Base-by-base conservation (phyloP, 495 filamentous ascomycete species). In the Hypoxylon subgilvum region DNA sequence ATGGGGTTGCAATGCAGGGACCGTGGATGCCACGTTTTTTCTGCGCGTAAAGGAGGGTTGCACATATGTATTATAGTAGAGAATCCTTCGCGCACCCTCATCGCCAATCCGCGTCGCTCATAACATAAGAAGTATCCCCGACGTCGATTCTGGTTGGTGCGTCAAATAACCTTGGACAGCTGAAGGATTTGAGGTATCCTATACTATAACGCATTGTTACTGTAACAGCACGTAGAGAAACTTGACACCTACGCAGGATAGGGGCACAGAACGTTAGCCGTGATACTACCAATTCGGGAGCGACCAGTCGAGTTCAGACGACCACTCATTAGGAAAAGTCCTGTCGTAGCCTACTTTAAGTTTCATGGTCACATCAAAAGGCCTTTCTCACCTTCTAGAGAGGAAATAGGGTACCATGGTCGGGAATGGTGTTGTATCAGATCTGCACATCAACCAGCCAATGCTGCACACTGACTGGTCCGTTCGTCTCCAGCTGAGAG, bases 21-120 rank as follows among this genome's bases (percentile, higher is more conserved):
- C 55, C 54, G 31, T 54, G 61, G 61, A 58, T 54, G 61, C 61
- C 61, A 64, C 61, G 61, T 64, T 64, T 64, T 63, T 48, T 52
- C 22, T 43, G 21, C 14, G 23, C 32, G 31, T 39, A 42, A 48
- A 16, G 54, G 61, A 64, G 61, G 61, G 61, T 64, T 45, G 54
- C 49, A 64, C 54, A 47, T 28, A n/a, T n/a, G n/a, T n/a, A n/a
- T n/a, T n/a, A n/a, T n/a, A n/a, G n/a, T n/a, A 46, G 14, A 16
- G 34, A 56, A 55, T 64, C 61, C 61, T 64, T 59, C 61, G 54
- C 61, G 54, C 43, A 28, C 31, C 2, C 32, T 50, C 32, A 18
- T 23, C 14, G 31, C 54, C 48, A 58, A 58, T 64, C 17, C 32
- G 18, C n/a, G 31, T 45, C 8, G 38, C 23, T 40, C 10, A 19